phyloP scores from a whole-genome alignment of 192 early-diverging fungal genomes.

The Thoreauomyces humboldtii region DNA sequence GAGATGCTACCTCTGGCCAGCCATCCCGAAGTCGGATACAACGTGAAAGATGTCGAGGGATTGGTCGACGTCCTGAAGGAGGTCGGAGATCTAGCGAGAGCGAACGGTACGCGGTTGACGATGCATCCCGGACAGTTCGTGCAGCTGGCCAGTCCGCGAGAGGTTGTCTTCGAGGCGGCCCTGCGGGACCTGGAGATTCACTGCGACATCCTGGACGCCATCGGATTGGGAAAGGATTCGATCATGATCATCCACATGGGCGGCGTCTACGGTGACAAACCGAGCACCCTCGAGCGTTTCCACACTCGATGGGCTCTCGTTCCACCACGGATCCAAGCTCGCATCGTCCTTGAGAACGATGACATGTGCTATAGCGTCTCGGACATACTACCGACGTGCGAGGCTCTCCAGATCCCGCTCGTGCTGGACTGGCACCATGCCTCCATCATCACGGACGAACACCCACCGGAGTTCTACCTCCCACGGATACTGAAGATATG shows the following conservation, averaged over 20 bases:
- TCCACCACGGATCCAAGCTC: constrained; percentile 32
- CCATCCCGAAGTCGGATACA: constrained; percentile 42
- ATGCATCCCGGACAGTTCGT: constrained; percentile 53
- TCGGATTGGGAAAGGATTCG: constrained; percentile 40
- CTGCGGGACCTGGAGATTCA: constrained; percentile 44
- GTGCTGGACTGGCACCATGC: constrained; percentile 50
- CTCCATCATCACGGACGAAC: constrained; percentile 27
- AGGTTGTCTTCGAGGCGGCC: constrained; percentile 33
- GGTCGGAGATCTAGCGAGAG: constrained; percentile 36
- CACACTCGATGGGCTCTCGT: constrained; percentile 33
- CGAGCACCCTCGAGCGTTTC: constrained; percentile 34
- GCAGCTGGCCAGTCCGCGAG: constrained; percentile 40
- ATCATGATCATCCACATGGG: constrained; percentile 45
- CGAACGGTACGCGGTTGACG: constrained; percentile 47
- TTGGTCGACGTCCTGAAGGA: constrained; percentile 33
- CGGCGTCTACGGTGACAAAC: constrained; percentile 24
- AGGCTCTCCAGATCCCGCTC: constrained; percentile 42
- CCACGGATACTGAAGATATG: constrained; percentile 45
- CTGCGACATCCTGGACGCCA: constrained; percentile 43
- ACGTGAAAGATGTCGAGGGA: constrained; percentile 29
- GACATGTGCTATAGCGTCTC: constrained; percentile 46
- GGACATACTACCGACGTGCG: constrained; percentile 47
- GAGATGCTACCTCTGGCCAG: constrained; percentile 53
- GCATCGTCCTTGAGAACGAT: constrained; percentile 53
- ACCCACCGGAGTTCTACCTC: constrained; percentile 22